A percentile compares a stretch with the other conserved stretches of the same genome.
Conservation (phyloP, 768 basidiomycete genomes). For the Lactarius hengduanensis region DNA sequence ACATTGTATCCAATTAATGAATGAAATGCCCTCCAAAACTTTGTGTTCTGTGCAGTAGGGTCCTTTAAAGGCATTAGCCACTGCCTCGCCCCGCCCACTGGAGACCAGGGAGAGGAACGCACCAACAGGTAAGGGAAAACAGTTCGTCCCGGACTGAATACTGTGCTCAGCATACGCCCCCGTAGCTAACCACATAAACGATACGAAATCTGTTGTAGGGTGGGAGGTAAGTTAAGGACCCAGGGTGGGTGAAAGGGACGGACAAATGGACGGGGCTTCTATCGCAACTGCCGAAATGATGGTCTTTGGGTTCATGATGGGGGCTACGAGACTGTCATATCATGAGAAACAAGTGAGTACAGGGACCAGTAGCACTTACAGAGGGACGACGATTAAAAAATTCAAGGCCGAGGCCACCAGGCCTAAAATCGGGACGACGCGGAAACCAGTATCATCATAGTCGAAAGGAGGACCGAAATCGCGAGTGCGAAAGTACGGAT, state of each 20-base stretch:
- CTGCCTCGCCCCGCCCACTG: neutral
- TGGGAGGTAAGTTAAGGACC: neutral
- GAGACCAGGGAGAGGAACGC: neutral
- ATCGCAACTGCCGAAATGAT: slow-evolving; percentile 17
- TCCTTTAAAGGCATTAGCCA: slow-evolving; percentile 5
- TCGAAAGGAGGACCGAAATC: neutral
- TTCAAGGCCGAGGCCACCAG: slow-evolving; percentile 1
- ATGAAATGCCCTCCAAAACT: slow-evolving; percentile 16
- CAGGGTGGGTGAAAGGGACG: neutral
- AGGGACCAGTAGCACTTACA: slow-evolving; percentile 5
- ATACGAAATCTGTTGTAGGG: slow-evolving; percentile 4
- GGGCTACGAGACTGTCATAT: slow-evolving; percentile 4
- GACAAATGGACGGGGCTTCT: slow-evolving; percentile 20
- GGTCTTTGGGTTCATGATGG: slow-evolving; percentile 10
- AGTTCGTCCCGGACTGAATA: neutral
- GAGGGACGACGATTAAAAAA: neutral
- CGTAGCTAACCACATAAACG: slow-evolving; percentile 19
- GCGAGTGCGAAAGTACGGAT: too few relatives aligned
- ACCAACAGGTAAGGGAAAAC: neutral
- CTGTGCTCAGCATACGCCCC: slow-evolving; percentile 8
- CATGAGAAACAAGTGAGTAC: neutral
- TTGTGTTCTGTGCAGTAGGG: slow-evolving; percentile 6
- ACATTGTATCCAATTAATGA: slow-evolving; percentile 25
- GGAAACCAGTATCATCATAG: neutral
- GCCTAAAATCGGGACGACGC: slow-evolving; percentile 4